Evolutionary conservation across 2,329 filamentous ascomycete species (phyloP).

Genomic region (Rhexocercosporidium sp.): DNA sequence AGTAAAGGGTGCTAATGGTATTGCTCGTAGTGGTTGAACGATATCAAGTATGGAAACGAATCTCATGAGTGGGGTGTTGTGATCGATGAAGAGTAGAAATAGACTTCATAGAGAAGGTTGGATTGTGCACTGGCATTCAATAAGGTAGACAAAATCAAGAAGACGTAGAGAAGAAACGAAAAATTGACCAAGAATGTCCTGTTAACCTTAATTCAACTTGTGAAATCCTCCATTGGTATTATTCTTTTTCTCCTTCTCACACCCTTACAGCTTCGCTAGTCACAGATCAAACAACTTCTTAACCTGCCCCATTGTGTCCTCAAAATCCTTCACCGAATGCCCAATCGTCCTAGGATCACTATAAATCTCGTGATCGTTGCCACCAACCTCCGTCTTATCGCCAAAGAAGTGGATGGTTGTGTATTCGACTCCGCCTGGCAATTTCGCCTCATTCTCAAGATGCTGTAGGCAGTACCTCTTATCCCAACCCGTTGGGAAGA

Average conservation of each 20-base stretch:
- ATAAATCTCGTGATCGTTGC: constrained; percentile 97
- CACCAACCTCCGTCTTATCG: constrained; percentile 89
- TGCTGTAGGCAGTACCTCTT: constrained; percentile 96
- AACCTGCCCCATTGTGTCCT: constrained; percentile 80
- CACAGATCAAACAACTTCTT: constrained; percentile 80
- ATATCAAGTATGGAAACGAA: constrained; percentile 76
- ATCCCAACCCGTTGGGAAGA: constrained; percentile 97
- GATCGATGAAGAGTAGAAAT: constrained; percentile 55
- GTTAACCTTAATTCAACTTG: neutral
- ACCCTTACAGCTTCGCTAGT: constrained; percentile 18
- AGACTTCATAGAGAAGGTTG: neutral
- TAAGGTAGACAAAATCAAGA: no score
- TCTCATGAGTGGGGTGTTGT: constrained; percentile 73
- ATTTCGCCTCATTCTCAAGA: constrained; percentile 78
- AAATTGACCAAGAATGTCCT: no score
- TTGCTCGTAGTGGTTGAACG: constrained; percentile 57
- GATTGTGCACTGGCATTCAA: no score
- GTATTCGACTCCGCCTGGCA: constrained; percentile 75
- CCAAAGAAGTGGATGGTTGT: constrained; percentile 96
- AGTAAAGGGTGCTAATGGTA: neutral
- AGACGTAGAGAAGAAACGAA: no score
- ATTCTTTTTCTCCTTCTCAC: neutral
- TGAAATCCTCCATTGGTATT: neutral
- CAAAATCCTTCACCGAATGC: constrained; percentile 80
- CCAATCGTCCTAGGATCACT: constrained; percentile 80